phyloP scores from a whole-genome alignment of 163 green algal species.

The Volvox carteri region DNA sequence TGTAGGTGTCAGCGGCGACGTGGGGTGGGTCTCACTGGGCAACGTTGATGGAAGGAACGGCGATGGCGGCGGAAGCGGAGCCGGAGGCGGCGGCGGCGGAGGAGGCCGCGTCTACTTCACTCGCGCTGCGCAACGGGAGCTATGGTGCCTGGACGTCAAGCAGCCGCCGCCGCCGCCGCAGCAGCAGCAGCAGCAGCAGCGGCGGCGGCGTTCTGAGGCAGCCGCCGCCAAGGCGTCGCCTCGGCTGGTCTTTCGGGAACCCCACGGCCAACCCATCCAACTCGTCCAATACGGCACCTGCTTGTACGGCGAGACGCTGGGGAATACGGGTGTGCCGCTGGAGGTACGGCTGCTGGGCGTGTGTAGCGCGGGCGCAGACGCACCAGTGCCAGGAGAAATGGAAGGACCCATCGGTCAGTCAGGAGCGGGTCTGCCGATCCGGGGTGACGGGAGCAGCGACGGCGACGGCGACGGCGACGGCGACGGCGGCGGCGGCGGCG shows the following conservation, averaged over 20 bases:
- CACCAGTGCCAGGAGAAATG: background rate
- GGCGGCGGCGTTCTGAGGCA: background rate
- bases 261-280: conserved; percentile 25
- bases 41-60: background rate
- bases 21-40: background rate
- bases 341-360: conserved; percentile 40
- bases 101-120: conserved; percentile 36
- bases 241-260: background rate
- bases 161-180: background rate
- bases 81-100: background rate
- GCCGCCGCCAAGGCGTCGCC: background rate
- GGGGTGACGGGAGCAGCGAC: background rate
- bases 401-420: background rate
- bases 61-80: background rate
- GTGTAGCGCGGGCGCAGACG: background rate
- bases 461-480: background rate
- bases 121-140: conserved; percentile 18
- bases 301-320: conserved; percentile 22
- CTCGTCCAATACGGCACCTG: background rate
- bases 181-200: background rate
- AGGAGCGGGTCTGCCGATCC: background rate
- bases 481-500: background rate
- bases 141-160: conserved; percentile 21
- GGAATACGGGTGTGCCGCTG: conserved; percentile 16
- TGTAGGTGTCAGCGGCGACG: conserved; percentile 23